Base-by-base conservation (phyloP, 345 rosid genomes). In the Firmiana major region DNA sequence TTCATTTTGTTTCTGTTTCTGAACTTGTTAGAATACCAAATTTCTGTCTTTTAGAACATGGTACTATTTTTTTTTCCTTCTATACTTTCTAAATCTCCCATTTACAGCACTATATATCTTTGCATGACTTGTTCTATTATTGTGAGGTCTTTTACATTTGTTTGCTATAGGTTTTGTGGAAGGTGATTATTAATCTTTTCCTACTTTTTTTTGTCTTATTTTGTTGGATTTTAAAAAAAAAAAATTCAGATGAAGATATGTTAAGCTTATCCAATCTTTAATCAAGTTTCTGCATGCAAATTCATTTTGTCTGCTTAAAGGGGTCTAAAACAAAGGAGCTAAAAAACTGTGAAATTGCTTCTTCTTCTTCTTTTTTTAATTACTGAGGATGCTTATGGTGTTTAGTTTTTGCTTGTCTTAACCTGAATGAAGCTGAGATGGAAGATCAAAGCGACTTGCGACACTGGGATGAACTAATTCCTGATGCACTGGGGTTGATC, bases 401-500 rank as follows among this genome's bases (percentile, higher is more conserved):
- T 68, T 45, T 45, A 2, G 1, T 21, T 45, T 24, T 26, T 57
- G 53, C 38, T 21, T 21, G 7, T 74, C 60, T 12, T 70, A 7
- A 28, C 36, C n/a, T 59, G 21, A 64, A 48, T 28, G 74, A 66
- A 58, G 77, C 51, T 64, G 51, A 77, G 82, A 90, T 92, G 94
- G 93, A 86, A 76, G 86, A 70, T 58, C 91, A 74, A 65, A 79
- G 86, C n/a, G 90, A 88, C 76, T 81, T 85, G 75, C 75, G 89
- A 71, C 82, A 21, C 10, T 94, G 98, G 98, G 98, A 91, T 75
- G 98, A 91, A 54, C 80, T 94, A 40, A 86, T 94, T 22, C 98
- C 98, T 7, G 98, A 94, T 66, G 95, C 95, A 8, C 87, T 94
- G 36, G 97, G 97, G 46, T 75, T 93, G 54, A 89, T 94, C 83